These are phyloP conservation scores for Emergomyces africanus DNA, from an alignment of 2,329 filamentous ascomycete genomes.

Conservation along the genomic window DNA sequence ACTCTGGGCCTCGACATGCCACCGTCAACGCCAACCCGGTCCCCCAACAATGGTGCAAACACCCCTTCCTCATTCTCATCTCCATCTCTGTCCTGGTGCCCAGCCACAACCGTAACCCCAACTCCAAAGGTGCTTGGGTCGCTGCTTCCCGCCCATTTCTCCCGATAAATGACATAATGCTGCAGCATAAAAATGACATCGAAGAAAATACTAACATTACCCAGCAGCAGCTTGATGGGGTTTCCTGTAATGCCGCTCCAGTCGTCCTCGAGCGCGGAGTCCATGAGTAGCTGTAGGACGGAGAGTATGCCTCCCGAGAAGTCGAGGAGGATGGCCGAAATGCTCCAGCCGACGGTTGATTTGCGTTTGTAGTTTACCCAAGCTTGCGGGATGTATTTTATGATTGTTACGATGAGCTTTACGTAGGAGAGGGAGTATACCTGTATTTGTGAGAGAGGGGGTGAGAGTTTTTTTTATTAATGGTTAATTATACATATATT, in stretches of 20 bases:
- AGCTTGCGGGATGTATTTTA: constrained; percentile 88
- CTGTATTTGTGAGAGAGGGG: constrained; percentile 18
- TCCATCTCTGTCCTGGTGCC: neutral
- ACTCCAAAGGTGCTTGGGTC: neutral
- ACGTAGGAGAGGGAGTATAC: constrained; percentile 66
- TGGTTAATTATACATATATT: neutral
- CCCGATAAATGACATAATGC: constrained; percentile 68
- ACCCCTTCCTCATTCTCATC: neutral
- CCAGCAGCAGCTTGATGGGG: constrained; percentile 75
- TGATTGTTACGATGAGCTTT: constrained; percentile 74
- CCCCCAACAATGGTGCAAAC: neutral
- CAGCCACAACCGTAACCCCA: neutral
- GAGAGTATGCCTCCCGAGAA: constrained; percentile 70
- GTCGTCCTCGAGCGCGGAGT: constrained; percentile 71
- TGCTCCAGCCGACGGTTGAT: constrained; percentile 81
- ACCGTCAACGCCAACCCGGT: neutral
- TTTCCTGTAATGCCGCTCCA: constrained; percentile 90
- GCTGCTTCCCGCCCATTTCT: constrained; percentile 7
- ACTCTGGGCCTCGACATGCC: neutral
- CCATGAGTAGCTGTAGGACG: constrained; percentile 67
- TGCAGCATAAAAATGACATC: constrained; percentile 78
- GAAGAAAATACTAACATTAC: constrained; percentile 75
- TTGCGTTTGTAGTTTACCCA: constrained; percentile 71
- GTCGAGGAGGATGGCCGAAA: constrained; percentile 72
- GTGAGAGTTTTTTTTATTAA: neutral